Evolutionary conservation across 73 alveolate genomes (phyloP).

Genomic region (Uronychia binucleata): DNA sequence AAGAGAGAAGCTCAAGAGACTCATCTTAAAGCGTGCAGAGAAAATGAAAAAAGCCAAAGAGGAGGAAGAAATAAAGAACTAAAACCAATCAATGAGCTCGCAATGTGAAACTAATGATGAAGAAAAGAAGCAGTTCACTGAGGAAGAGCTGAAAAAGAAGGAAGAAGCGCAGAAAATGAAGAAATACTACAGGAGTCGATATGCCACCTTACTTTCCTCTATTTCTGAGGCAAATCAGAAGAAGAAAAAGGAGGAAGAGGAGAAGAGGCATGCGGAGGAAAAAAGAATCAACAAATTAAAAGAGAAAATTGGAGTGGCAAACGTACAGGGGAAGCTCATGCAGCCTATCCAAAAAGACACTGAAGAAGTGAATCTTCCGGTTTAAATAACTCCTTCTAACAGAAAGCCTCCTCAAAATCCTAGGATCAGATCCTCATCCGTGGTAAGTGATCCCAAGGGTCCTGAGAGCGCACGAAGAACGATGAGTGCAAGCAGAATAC

Average conservation of each 20-base stretch:
- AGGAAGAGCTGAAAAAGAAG: constrained; percentile 49
- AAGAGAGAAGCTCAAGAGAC: constrained; percentile 12
- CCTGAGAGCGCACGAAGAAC: too few relatives aligned
- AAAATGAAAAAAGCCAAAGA: constrained; percentile 12
- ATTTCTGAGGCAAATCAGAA: constrained; percentile 51
- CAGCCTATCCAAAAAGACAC: too few relatives aligned
- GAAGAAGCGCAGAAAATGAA: constrained; percentile 46
- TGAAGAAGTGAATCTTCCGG: too few relatives aligned
- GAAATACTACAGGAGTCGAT: constrained; percentile 61
- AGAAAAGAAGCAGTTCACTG: too few relatives aligned
- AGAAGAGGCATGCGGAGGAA: constrained; percentile 44
- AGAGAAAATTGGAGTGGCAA: constrained; percentile 48
- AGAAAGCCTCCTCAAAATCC: too few relatives aligned
- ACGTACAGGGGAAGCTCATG: constrained; percentile 58
- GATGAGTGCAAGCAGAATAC: too few relatives aligned
- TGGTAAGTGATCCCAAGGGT: too few relatives aligned
- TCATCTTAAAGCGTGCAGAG: neutral
- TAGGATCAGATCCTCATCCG: too few relatives aligned
- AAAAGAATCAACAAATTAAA: constrained; percentile 46
- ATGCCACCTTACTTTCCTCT: constrained; percentile 53
- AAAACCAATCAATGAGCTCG: too few relatives aligned
- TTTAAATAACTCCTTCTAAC: too few relatives aligned
- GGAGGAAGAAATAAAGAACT: too few relatives aligned
- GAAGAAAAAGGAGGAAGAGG: constrained; percentile 55
- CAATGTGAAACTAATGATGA: too few relatives aligned